Evolutionary conservation across 345 rosid species (phyloP), one percentile per base, ranked within the genome.

Genomic region (Citrus reticulata): DNA sequence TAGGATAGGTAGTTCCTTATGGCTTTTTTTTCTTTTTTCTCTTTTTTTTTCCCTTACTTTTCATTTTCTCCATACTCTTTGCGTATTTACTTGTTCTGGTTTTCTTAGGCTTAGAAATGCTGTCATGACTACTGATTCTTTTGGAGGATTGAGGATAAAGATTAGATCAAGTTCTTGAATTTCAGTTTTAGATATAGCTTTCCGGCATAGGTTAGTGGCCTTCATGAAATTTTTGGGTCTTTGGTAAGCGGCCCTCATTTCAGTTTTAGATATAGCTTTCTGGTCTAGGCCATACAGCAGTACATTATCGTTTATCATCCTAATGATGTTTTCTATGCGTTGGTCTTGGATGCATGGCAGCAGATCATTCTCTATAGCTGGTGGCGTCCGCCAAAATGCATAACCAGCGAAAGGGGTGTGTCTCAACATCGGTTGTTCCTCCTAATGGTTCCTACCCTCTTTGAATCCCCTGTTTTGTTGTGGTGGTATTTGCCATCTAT

Each of bases 341-440:
- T 42, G 13, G 49, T 72, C 16, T 69, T 74, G 66, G 42, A 37
- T 66, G 65, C 57, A 37, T 58, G 75, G 42, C 29, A 49, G 68
- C 71, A 79, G 75, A 76, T 82, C 66, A 68, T 58, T 82, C 24
- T 24, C 42, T 70, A 62, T 35, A 46, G 46, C 27, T 58, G 22
- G 54, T 58, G 78, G 78, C 35, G 6, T 46, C 29, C 9, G n/a
- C 65, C 74, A 58, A 54, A 29, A 29, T 75, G 83, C 42, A 37
- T 80, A 51, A 30, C 34, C 62, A 65, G 73, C 60, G 51, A 51
- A 65, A 37, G 32, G 32, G 59, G 42, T 73, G 32, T 57, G 32
- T 37, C 37, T 22, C 73, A 49, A 34, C 73, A 49, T 49, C 22
- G 2, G 14, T 51, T 51, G 24, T 49, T 54, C 74, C 32, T 19